A percentile compares a stretch with the other conserved stretches of the same genome.
These are phyloP conservation scores for Beta vulgaris DNA, from an alignment of 148 eudicot genomes.

Conservation along the genomic window DNA sequence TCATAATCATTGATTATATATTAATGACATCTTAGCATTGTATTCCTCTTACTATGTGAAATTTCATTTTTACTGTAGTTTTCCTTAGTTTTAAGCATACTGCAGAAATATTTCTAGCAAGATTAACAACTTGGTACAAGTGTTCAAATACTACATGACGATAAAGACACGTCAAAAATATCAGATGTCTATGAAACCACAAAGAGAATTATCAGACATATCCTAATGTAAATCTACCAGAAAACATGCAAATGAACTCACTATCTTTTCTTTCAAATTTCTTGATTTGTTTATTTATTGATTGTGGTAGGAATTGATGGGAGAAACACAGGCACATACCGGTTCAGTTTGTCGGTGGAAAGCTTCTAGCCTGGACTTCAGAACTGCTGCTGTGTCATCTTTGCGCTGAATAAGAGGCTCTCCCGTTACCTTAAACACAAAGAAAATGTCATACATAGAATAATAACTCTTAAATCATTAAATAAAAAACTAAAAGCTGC, in stretches of 20 bases:
- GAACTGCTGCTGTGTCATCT: constrained; percentile 90
- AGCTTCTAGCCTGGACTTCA: constrained; percentile 85
- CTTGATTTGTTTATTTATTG: not conserved
- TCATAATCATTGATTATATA: too few relatives aligned
- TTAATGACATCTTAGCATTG: too few relatives aligned
- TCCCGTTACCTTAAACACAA: constrained; percentile 65
- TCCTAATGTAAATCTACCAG: not conserved
- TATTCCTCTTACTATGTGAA: too few relatives aligned
- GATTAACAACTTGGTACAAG: not conserved
- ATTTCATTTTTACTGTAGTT: too few relatives aligned
- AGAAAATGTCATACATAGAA: constrained; percentile 1
- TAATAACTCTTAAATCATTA: not conserved
- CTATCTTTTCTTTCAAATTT: not conserved
- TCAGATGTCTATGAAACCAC: not conserved
- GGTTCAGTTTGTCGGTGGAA: constrained; percentile 74
- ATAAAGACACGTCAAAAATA: not conserved
- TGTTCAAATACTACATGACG: not conserved
- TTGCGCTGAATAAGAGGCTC: constrained; percentile 93
- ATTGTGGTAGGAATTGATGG: not conserved
- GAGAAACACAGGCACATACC: constrained; percentile 37
- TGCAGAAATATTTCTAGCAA: not conserved
- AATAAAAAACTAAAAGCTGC: not conserved
- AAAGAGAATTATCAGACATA: not conserved
- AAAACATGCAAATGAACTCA: not conserved
- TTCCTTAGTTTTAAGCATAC: too few relatives aligned